Evolutionary conservation across 768 basidiomycete species (phyloP), one percentile per base, ranked within the genome.

Genomic region (Lentinula sp.): DNA sequence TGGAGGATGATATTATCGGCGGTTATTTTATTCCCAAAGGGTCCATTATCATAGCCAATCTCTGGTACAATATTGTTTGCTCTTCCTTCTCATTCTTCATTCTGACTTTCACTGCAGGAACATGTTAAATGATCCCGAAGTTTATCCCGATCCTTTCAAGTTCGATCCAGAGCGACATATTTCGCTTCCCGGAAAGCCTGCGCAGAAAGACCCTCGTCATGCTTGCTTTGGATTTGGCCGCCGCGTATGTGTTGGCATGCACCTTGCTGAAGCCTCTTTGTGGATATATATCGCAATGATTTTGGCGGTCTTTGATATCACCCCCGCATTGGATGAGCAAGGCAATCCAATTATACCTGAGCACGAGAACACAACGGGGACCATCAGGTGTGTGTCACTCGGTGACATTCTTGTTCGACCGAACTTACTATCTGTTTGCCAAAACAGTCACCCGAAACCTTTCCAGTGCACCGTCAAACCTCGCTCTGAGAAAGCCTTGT

Each of bases 221-320:
- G 66, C 78, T 43, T 79, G 76, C 54, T 85, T 84, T 61, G 84
- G 84, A 3, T 85, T 83, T 56, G 84, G 82, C 35, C 69, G 84
- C 66, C 77, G 84, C 75, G 18, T 50, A 36, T 23, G 46, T 23
- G 43, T 49, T 20, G 66, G 70, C 8, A 51, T 61, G 33, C 61
- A 63, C 2, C 63, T 81, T 7, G 80, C 79, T 5, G 79, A 81
- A 28, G 69, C 73, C 2, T 77, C 76, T n/a, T 64, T 80, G 4
- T 80, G 73, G 56, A 74, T 81, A 6, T 69, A 73, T 7, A 70
- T 71, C 50, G 75, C 75, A 2, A 77, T 77, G 75, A 65, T 75
- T 7, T 63, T 80, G n/a, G 73, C 79, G 0, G 74, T 74, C 7
- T 80, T 79, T 64, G 66, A 77, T 62, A 76, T 80, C 52, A 64